Conservation (phyloP, 1,284 basidiomycete species). For the Psilocybe mexicana region DNA sequence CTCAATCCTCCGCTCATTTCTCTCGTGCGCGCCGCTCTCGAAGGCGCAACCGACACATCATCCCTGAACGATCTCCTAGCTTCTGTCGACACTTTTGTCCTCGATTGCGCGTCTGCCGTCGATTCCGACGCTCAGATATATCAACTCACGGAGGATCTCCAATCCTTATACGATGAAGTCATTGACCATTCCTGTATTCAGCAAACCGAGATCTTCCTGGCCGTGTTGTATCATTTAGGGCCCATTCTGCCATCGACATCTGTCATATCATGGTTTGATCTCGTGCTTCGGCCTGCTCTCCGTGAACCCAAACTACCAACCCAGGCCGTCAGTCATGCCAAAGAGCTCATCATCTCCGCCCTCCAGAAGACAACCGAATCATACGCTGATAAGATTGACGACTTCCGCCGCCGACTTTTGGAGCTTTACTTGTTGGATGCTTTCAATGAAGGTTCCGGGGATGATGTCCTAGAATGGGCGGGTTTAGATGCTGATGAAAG, state of each 20-base stretch:
- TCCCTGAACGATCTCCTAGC: constrained; percentile 47
- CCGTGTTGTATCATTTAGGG: constrained; percentile 60
- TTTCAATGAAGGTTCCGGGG: constrained; percentile 68
- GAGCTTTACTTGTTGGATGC: constrained; percentile 76
- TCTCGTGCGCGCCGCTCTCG: constrained; percentile 53
- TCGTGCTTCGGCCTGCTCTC: constrained; percentile 71
- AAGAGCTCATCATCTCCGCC: constrained; percentile 66
- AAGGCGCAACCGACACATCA: constrained; percentile 37
- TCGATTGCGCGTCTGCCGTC: constrained; percentile 45
- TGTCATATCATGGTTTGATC: constrained; percentile 79
- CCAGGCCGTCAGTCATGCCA: constrained; percentile 61
- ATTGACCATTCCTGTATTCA: constrained; percentile 60
- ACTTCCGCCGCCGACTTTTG: constrained; percentile 67
- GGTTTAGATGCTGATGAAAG: constrained; percentile 61
- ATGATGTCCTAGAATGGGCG: constrained; percentile 74
- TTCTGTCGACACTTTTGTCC: constrained; percentile 54
- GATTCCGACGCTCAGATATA: constrained; percentile 44
- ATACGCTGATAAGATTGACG: constrained; percentile 51
- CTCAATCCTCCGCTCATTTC: constrained; percentile 21
- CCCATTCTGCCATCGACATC: constrained; percentile 62
- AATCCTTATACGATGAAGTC: constrained; percentile 58
- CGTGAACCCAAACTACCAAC: constrained; percentile 69
- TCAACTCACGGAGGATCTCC: constrained; percentile 66
- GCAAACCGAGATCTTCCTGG: constrained; percentile 67
- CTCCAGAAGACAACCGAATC: constrained; percentile 48